Base-by-base conservation (phyloP, 345 rosid genomes). In the Viola odorata region DNA sequence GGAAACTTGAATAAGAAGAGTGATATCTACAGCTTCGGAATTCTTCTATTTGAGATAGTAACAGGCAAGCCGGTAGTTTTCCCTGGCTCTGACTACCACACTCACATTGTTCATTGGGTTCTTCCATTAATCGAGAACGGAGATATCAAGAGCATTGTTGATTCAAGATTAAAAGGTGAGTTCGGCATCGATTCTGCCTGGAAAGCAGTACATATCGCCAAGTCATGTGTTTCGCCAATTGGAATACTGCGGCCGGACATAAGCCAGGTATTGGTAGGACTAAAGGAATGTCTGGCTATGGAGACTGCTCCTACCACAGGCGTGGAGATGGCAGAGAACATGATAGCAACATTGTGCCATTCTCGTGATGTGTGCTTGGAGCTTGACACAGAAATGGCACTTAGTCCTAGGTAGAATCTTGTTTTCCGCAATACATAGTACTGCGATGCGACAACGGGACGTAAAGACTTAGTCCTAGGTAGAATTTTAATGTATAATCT, bases 271-370 rank as follows among this genome's bases (percentile, higher is more conserved):
- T 37, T 59, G 37, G 12, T 3, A 4, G 65, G 60, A 15, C 37
- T 15, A 37, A 67, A 52, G 51, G 64, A 52, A 52, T 67, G 71
- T 52, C 6, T 66, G 40, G 55, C 62, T 4, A 16, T 55, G 14
- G 56, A 55, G 23, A 10, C 48, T n/a, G n/a, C n/a, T 58, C 38
- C 41, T 23, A 23, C 32, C 32, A 23, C 32, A 23, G 32, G 32
- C 32, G 32, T 23, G 32, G 32, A 23, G 32, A 23, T 23, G 32
- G 32, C 32, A 23, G 32, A 23, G 32, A 23, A 67, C 17, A 47
- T 50, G 55, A 60, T 32, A 13, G 4, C 7, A 47, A 15, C 15
- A 47, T 23, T 47, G 50, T 7, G 7, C 5, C 14, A 5, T 47
- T 47, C 50, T 15, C 6, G 12, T 0, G 16, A 47, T 12, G 14